Evolutionary conservation across 768 basidiomycete species (phyloP), one percentile per base, ranked within the genome.

Genomic region (Hypholoma sublateritium): DNA sequence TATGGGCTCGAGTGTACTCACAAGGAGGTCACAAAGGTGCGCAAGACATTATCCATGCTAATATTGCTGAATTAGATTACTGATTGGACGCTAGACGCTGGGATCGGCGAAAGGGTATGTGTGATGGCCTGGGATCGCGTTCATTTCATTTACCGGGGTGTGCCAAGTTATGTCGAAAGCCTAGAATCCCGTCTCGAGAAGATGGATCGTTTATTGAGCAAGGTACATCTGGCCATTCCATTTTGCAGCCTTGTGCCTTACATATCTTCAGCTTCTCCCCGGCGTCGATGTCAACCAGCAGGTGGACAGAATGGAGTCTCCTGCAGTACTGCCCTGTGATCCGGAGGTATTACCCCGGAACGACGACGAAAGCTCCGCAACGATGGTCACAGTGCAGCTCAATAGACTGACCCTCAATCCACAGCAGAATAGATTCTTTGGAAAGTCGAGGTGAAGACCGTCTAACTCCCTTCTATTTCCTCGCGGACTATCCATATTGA

Each of bases 11-110:
- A 86, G 17, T 90, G 88, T 67, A 87, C 84, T 1, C 88, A 89
- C 64, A 77, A 82, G 53, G 85, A 88, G 69, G 80, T 84, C 17
- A 82, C 85, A 11, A 88, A 87, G 80, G 86, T 86, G 58, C 49
- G 76, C 77, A 32, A 47, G 32, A 45, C n/a, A n/a, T n/a, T n/a
- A n/a, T n/a, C n/a, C n/a, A n/a, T n/a, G n/a, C n/a, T n/a, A n/a
- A n/a, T n/a, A n/a, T n/a, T n/a, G n/a, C n/a, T n/a, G n/a, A n/a
- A n/a, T n/a, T n/a, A n/a, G 22, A 45, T 25, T 9, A 9, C 9
- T 32, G 6, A 32, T 22, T 45, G 12, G 14, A 21, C 34, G 7
- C 21, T 54, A 81, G 80, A 76, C 79, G 47, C 76, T 87, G 21
- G 87, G 87, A 3, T 79, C 84, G 39, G 82, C 85, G 16, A 86